Evolutionary conservation across 768 basidiomycete species (phyloP), one percentile per base, ranked within the genome.

Genomic region (Rhodotorula taiwanensis): DNA sequence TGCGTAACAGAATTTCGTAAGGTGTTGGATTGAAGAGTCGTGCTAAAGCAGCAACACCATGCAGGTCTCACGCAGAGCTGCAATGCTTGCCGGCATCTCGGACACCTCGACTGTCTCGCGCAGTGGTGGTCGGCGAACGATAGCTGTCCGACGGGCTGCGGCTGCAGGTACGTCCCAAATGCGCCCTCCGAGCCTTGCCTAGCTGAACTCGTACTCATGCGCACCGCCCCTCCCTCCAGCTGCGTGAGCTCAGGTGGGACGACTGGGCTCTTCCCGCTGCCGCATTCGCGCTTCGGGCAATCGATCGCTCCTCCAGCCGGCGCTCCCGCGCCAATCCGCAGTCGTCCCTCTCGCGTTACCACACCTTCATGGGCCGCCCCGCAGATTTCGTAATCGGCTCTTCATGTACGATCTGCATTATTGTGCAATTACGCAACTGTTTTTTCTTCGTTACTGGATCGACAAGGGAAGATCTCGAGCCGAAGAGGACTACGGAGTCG

Each of bases 101-200:
- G 60, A 7, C 68, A 69, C 25, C 68, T 69, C 56, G 49, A 43
- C 21, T 69, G 68, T 41, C 53, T 62, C 28, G n/a, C 33, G 15
- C 11, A 27, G 25, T 69, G 64, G 63, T 69, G 54, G 52, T 47
- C 33, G 3, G 30, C 42, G 3, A 41, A 52, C n/a, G 51, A 56
- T 3, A 27, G 11, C 0, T 67, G 66, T 48, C 66, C 66, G 18
- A 63, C 61, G 1, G 66, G 66, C 21, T 67, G 66, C 48, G 66
- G 66, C 20, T 67, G 66, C 58, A 28, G 33, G 66, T 67, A 28
- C 58, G 62, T 39, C 16, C 5, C 23, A 18, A n/a, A n/a, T n/a
- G n/a, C n/a, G n/a, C 21, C 2, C 33, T n/a, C 13, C 54, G 44
- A 11, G 3, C 31, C 21, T 50, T 23, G 34, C 21, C 33, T 31